These are phyloP conservation scores for Penicillium chermesinum DNA, from an alignment of 495 filamentous ascomycete species.

Conservation along the genomic window DNA sequence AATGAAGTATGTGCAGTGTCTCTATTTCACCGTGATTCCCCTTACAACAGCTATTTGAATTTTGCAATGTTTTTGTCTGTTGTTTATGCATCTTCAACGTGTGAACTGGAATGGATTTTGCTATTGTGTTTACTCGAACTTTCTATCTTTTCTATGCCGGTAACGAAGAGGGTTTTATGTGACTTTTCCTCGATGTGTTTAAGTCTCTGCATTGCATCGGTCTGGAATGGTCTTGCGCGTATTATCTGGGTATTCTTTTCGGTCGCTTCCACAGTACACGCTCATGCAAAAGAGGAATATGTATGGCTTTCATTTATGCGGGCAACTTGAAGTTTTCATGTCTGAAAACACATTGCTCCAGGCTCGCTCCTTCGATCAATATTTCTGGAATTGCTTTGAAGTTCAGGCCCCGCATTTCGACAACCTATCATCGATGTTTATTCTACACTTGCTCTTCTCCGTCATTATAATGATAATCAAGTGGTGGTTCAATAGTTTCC, in stretches of 20 bases:
- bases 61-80: constrained; percentile 8
- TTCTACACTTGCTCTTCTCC: no score
- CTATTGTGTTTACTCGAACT: constrained; percentile 16
- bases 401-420: no score
- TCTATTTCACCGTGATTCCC: constrained; percentile 27
- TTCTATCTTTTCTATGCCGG: constrained; percentile 12
- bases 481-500: no score
- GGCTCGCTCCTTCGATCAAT: neutral
- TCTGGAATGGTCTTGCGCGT: constrained; percentile 9
- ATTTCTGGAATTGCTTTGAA: neutral
- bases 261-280: neutral
- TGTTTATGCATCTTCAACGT: constrained; percentile 24
- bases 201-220: constrained; percentile 10
- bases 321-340: neutral
- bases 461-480: no score
- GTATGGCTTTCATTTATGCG: neutral
- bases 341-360: no score
- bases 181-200: constrained; percentile 8
- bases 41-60: constrained; percentile 13
- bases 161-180: constrained; percentile 17
- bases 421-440: no score
- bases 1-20: neutral
- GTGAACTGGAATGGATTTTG: constrained; percentile 25
- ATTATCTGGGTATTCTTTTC: constrained; percentile 2
- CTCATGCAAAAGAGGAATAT: neutral